phyloP scores from a whole-genome alignment of 257 asterid genomes.

The Solanum clarkiae region DNA sequence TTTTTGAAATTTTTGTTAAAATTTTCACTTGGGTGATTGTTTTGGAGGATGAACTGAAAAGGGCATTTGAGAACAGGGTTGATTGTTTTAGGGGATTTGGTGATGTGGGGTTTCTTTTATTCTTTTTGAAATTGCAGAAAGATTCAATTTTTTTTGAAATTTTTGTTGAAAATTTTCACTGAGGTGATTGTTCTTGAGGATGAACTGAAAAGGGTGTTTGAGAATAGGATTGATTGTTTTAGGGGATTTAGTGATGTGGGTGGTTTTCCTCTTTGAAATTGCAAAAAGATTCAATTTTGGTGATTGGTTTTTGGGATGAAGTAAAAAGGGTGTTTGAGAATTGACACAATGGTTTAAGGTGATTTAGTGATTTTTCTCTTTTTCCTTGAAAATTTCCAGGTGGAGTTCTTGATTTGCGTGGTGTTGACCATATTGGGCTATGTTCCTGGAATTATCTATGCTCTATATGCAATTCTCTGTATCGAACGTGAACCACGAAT shows the following conservation, averaged over 20 bases:
- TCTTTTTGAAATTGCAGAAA: neutral
- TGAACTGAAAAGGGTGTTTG: neutral
- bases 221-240: neutral
- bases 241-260: neutral
- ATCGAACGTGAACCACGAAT: neutral
- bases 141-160: no score
- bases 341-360: neutral
- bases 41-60: neutral
- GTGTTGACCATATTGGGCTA: slow-evolving; percentile 43
- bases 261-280: neutral
- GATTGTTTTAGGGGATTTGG: neutral
- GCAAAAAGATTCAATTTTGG: neutral
- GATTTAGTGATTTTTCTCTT: neutral
- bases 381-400: slow-evolving; percentile 8
- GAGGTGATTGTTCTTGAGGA: neutral
- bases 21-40: neutral
- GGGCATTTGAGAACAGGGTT: neutral
- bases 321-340: neutral
- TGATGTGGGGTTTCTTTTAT: neutral
- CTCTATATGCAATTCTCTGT: slow-evolving; percentile 29
- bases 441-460: slow-evolving; percentile 53
- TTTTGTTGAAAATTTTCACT: neutral
- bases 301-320: neutral
- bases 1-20: neutral
- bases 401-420: slow-evolving; percentile 37